Evolutionary conservation across 805 yeast genomes (phyloP), one percentile per base, ranked within the genome.

Genomic region (Ogataea haglerorum): DNA sequence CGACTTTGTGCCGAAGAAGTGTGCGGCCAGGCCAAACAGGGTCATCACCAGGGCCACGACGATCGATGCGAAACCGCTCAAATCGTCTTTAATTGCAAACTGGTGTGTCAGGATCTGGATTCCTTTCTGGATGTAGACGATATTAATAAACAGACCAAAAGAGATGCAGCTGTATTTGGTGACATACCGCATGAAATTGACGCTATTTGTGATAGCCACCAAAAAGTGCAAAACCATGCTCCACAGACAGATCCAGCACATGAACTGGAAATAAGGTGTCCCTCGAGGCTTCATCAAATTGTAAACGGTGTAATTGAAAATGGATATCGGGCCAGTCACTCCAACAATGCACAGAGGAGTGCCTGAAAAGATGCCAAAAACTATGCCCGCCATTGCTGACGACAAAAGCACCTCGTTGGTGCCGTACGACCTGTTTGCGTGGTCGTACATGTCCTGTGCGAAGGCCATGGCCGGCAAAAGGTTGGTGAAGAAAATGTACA

Each of bases 231-330:
- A 72, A 10, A 80, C 71, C 86, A 84, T 82, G 4, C 87, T 74
- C 99, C 99, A 91, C 5, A 93, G 69, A 54, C 89, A 86, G 23
- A 91, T 69, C 98, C 98, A 93, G 58, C 91, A 82, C 96, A 93
- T 90, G 60, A 91, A 91, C 13, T 90, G 88, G 64, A 91, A 89
- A 58, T 76, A 89, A 2, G 63, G 60, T 1, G 73, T 66, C 7
- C 71, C 73, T 44, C 72, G 57, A 0, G 85, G 81, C 16, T 58
- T 64, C 26, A 86, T 72, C 36, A 86, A 71, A 45, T 82, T 83
- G 57, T 82, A 86, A 1, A 93, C 90, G 0, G 98, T 93, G 54
- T 88, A 89, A 56, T 86, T 86, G 72, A 93, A 91, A 45, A 91
- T 90, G 2, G 95, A 68, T 12, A 93, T 82, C 0, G 99, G 99